phyloP scores from a whole-genome alignment of 2,329 filamentous ascomycete genomes.

The Trichoderma sp. region DNA sequence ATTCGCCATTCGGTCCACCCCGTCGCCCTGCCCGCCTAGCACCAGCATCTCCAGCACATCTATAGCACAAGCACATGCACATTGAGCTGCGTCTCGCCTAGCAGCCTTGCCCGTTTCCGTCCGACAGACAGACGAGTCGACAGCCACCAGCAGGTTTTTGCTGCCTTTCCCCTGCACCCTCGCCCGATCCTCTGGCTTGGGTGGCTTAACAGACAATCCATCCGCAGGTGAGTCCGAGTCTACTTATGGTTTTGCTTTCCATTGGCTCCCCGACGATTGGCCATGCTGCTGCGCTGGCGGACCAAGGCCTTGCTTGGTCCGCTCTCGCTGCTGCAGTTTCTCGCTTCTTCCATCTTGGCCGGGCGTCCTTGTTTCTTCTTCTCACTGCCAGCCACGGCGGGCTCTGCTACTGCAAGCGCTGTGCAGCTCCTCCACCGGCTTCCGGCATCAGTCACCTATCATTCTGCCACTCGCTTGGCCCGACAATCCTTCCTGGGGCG shows the following conservation, averaged over 20 bases:
- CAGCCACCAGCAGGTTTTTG: constrained; percentile 15
- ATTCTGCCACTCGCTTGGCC: neutral
- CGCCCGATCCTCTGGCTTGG: neutral
- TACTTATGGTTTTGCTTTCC: neutral
- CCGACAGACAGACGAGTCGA: constrained; percentile 6
- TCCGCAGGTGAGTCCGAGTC: constrained; percentile 4
- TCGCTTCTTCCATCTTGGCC: neutral
- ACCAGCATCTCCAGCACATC: neutral
- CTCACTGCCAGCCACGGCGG: constrained; percentile 13
- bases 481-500: constrained; percentile 2
- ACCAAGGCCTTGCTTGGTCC: neutral
- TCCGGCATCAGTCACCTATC: constrained; percentile 10
- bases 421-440: constrained; percentile 20
- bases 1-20: constrained; percentile 16
- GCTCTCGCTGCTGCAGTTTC: neutral
- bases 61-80: neutral
- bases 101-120: neutral
- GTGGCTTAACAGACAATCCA: neutral
- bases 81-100: constrained; percentile 9
- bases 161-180: neutral
- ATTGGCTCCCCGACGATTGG: constrained; percentile 1
- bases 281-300: neutral
- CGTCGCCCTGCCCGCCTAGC: neutral
- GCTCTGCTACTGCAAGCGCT: constrained; percentile 13
- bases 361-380: neutral